Conservation (phyloP, 257 asterid species). For the Solanum neorickii region DNA sequence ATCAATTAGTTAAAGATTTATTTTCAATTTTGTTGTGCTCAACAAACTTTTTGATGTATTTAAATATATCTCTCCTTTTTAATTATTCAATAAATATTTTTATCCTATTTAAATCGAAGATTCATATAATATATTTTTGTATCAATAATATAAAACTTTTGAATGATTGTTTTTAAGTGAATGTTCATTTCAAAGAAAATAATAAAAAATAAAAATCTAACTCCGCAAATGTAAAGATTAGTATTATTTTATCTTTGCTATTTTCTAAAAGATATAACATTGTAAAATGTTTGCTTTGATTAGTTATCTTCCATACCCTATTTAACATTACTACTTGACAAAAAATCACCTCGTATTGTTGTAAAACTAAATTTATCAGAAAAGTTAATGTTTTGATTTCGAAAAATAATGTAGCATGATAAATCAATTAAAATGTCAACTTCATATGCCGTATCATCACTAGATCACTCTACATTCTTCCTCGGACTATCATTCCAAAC, state of each 20-base stretch:
- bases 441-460: not conserved
- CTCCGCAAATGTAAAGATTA: too few relatives aligned
- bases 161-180: not conserved
- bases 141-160: not conserved
- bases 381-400: not conserved
- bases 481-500: not conserved
- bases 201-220: rapidly evolving
- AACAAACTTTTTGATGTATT: not conserved
- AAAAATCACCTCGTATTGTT: not conserved
- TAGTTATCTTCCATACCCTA: too few relatives aligned
- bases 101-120: rapidly evolving
- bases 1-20: not conserved
- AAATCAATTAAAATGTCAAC: not conserved
- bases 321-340: too few relatives aligned
- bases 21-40: not conserved
- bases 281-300: not conserved
- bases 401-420: not conserved
- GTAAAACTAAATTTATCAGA: not conserved
- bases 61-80: not conserved
- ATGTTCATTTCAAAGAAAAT: not conserved
- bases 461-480: not conserved
- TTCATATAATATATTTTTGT: not conserved
- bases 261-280: too few relatives aligned
- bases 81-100: not conserved
- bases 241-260: rapidly evolving